phyloP scores from a whole-genome alignment of 164 flowering plant genomes.

The Cinnamomum micranthum region DNA sequence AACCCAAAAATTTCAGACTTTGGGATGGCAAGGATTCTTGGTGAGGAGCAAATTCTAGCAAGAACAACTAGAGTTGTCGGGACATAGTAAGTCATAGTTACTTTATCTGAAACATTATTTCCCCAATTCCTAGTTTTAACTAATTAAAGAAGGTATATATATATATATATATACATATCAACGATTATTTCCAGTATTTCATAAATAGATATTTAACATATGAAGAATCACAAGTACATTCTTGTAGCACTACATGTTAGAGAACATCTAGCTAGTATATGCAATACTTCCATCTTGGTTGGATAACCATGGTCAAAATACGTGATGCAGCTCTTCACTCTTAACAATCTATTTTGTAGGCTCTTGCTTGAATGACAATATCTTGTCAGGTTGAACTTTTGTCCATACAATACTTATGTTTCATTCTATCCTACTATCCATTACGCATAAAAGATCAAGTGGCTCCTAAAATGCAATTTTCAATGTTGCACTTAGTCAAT shows the following conservation, averaged over 20 bases:
- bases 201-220: background rate
- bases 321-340: too few species aligned
- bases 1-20: conserved; percentile 51
- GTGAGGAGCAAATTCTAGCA: conserved; percentile 23
- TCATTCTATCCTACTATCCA: background rate
- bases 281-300: too few species aligned
- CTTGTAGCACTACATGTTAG: background rate
- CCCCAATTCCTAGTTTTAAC: background rate
- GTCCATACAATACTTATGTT: background rate
- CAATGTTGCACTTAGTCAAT: background rate
- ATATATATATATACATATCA: background rate
- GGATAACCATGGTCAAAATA: too few species aligned
- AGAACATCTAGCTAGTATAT: too few species aligned
- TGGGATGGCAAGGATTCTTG: conserved; percentile 39
- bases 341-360: too few species aligned
- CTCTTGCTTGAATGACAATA: background rate
- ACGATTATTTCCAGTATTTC: background rate
- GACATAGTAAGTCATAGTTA: conserved; percentile 33
- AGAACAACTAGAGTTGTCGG: conserved; percentile 28
- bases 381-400: background rate
- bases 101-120: background rate
- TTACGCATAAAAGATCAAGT: background rate
- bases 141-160: background rate
- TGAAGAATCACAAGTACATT: background rate
- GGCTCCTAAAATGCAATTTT: background rate